phyloP scores from a whole-genome alignment of 371 early-diverging fungal species.

The Dinochytrium kinnereticum region DNA sequence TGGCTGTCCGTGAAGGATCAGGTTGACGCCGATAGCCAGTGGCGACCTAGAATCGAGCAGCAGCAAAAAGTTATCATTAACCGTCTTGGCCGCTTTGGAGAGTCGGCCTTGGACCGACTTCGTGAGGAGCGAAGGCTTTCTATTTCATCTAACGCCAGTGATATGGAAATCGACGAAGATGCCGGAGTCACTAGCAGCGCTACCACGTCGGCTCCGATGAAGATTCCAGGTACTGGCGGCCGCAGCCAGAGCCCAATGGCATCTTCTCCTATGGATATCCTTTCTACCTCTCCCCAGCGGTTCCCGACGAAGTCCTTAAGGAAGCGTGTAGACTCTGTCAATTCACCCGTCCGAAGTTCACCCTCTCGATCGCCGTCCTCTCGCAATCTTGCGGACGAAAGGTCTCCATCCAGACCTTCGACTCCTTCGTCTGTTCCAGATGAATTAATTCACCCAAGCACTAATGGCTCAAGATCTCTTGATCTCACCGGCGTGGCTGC shows the following conservation, averaged over 20 bases:
- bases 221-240: neutral
- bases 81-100: conserved; percentile 55
- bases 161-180: conserved; percentile 21
- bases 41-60: conserved; percentile 56
- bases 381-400: neutral
- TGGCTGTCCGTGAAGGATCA: conserved; percentile 68
- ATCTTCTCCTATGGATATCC: conserved; percentile 15
- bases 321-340: conserved; percentile 24
- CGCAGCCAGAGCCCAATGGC: neutral
- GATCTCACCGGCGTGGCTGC: conserved; percentile 17
- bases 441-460: neutral
- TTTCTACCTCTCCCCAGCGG: conserved; percentile 37
- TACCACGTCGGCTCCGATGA: neutral
- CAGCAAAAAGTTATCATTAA: conserved; percentile 57
- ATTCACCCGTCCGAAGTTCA: conserved; percentile 21
- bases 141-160: neutral
- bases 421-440: neutral
- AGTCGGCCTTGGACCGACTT: conserved; percentile 46
- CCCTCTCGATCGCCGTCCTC: conserved; percentile 17
- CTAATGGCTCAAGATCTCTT: neutral
- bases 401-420: neutral
- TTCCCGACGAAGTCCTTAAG: conserved; percentile 26
- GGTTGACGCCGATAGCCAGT: conserved; percentile 59
- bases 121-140: conserved; percentile 32
- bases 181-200: neutral